Base-by-base conservation (phyloP, 208 protist species). In the Leishmania braziliensis region DNA sequence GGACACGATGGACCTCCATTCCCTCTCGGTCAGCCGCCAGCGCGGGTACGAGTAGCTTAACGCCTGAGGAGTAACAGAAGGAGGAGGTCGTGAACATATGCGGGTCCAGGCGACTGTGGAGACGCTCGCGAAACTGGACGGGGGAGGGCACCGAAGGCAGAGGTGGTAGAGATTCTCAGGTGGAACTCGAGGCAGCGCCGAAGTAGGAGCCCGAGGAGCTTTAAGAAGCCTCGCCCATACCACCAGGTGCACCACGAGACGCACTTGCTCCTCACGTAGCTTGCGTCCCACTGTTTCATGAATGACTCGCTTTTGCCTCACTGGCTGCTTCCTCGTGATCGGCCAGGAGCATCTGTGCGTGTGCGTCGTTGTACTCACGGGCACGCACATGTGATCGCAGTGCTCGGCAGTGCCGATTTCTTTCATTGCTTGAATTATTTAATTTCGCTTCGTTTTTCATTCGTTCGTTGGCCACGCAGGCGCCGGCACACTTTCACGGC, bases 1-100 rank as follows among this genome's bases (percentile, higher is more conserved):
- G 0, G 50, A 65, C 36, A 50, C 46, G 14, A n/a, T 85, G 12
- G 81, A 85, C 62, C 63, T 85, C 29, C 23, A 46, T 14, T 71
- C 78, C 10, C 39, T 78, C 26, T 76, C 77, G 10, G 43, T 29
- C 36, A 78, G 71, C 26, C 71, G 71, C 43, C 69, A 75, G 36
- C 71, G 68, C n/a, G 26, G 54, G 68, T 33, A 77, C 26, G 80
- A 81, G 51, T 54, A 68, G 39, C 46, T 54, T 5, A 39, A 71
- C 48, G 16, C 39, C 29, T 69, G 78, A 18, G 36, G 56, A 18
- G 62, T 46, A 14, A 14, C 58, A 70, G 76, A 51, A 75, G 82
- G 10, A 23, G 26, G 43, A 75, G 3, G 56, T 60, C 9, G 36
- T 68, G 12, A 71, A 36, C 12, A 66, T 63, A 33, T 39, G 36